Base-by-base conservation (phyloP, 257 asterid species). In the Solanum lignicaule region DNA sequence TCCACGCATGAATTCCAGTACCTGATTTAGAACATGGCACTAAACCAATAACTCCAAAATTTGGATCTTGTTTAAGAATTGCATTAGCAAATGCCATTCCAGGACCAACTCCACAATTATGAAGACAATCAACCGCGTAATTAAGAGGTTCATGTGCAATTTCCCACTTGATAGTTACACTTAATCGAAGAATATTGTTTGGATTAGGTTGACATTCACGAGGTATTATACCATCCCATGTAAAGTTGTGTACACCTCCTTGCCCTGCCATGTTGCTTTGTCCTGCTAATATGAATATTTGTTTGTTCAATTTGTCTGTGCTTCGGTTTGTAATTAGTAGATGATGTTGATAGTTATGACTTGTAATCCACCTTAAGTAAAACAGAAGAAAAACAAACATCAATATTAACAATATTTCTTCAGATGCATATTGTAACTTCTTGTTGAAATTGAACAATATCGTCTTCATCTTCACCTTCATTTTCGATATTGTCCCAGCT, bases 11-110 rank as follows among this genome's bases (percentile, higher is more conserved):
- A n/a, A 90, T 87, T 14, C 52, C 87, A 5, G 85, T 85, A 52
- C 91, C 92, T 9, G 90, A 89, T 3, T 33, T 46, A 31, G 92
- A 90, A 89, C 91, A 87, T 32, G 92, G 91, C 25, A 90, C 91
- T 58, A 90, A 71, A 32, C 87, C 72, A 14, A 89, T 87, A 3
- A 46, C 52, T 3, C 90, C 91, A 39, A 90, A 62, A 78, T 55
- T 86, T 14, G 91, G 87, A 25, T 46, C 86, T 84, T 29, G 58
- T 20, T 83, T 52, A 13, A 90, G 52, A 5, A 91, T 38, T 7
- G 88, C 71, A 65, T 88, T 91, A 4, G 90, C 89, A 82, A 91
- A 91, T n/a, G 91, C 86, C 91, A 91, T 91, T 39, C 93, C 93
- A 13, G 89, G 91, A 13, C 91, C 93, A 29, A 91, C 29, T n/a